Conservation (phyloP, 2,329 filamentous ascomycete genomes). For the Alternaria dauci region DNA sequence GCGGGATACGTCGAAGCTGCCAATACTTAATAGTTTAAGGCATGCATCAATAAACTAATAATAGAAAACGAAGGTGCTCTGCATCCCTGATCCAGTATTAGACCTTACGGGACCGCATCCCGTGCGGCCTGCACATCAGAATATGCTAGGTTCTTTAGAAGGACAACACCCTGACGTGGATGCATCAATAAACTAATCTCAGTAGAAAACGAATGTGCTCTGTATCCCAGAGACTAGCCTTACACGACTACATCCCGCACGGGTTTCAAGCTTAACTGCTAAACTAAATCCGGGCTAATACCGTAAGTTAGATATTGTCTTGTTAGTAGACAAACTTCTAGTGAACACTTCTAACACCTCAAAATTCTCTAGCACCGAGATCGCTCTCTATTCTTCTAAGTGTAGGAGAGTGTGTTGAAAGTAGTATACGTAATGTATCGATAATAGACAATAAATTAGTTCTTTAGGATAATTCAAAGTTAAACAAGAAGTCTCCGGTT, state of each 20-base stretch:
- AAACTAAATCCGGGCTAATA: not conserved
- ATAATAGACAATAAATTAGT: not conserved
- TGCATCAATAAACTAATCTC: not conserved
- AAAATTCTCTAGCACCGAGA: not conserved
- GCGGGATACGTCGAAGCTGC: slow-evolving; percentile 3
- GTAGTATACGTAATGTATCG: not conserved
- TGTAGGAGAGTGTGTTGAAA: not conserved
- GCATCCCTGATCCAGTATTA: not conserved
- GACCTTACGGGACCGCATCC: not conserved
- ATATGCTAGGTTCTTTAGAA: not conserved
- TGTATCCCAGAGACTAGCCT: not conserved
- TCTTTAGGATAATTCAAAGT: not conserved
- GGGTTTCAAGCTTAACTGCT: not conserved
- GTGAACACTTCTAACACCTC: not conserved
- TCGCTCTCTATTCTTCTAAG: not conserved
- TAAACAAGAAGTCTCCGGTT: not conserved
- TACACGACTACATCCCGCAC: slow-evolving; percentile 2
- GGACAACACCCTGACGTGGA: not conserved
- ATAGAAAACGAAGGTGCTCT: not conserved
- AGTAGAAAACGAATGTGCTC: not conserved
- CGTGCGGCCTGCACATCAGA: not conserved
- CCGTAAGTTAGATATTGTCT: not conserved
- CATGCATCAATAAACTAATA: not conserved
- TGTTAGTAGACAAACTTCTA: not conserved
- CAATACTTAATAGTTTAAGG: not conserved